phyloP scores from a whole-genome alignment of 495 filamentous ascomycete genomes.

The Tirmania nivea region DNA sequence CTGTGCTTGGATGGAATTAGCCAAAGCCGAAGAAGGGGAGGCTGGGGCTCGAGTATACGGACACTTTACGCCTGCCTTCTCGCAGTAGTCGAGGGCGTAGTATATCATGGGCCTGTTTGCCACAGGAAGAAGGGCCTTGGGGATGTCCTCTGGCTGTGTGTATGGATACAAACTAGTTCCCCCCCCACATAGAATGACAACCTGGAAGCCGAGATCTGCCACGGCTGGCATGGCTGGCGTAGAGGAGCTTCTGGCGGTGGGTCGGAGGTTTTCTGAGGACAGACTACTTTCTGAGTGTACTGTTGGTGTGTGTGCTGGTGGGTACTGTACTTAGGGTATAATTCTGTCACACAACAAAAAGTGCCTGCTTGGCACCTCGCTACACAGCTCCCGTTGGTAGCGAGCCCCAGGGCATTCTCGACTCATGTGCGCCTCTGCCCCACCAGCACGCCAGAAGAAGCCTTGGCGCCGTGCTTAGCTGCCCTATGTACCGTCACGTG shows the following conservation, averaged over 20 bases:
- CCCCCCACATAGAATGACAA: conserved; percentile 78
- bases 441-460: too few species aligned
- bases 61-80: conserved; percentile 18
- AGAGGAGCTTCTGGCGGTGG: conserved; percentile 24
- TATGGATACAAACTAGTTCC: conserved; percentile 82
- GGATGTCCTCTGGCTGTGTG: conserved; percentile 69
- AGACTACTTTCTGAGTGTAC: too few species aligned
- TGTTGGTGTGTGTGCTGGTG: too few species aligned
- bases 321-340: too few species aligned
- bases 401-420: too few species aligned
- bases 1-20: background rate
- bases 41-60: conserved; percentile 1
- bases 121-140: conserved; percentile 76
- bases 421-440: too few species aligned
- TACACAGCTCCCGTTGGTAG: too few species aligned
- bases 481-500: too few species aligned
- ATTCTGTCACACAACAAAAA: too few species aligned
- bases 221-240: conserved; percentile 18
- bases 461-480: too few species aligned
- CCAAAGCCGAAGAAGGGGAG: background rate
- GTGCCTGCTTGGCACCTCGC: too few species aligned
- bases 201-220: conserved; percentile 66
- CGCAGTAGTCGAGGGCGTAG: conserved; percentile 77
- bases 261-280: too few species aligned
- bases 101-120: conserved; percentile 93